A percentile compares a stretch with the other conserved stretches of the same genome.
Evolutionary conservation across 2,329 filamentous ascomycete genomes (phyloP).

Genomic region (Diaporthe sp.): DNA sequence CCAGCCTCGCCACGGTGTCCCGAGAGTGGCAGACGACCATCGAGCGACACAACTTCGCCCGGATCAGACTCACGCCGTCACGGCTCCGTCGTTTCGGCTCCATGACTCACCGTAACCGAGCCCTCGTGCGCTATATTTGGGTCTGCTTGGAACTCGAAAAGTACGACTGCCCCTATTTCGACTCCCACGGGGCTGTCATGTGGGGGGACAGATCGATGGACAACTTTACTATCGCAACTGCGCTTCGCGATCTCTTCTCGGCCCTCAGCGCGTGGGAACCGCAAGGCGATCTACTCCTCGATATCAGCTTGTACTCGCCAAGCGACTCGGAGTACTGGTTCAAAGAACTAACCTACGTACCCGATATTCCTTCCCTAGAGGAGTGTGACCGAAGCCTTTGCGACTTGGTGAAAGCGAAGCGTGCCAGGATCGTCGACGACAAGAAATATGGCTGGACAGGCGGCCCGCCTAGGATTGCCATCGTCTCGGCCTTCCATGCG

Average conservation of each 20-base stretch:
- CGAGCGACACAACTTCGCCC: slow-evolving; percentile 49
- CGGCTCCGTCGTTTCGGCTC: slow-evolving; percentile 48
- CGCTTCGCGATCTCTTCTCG: not conserved
- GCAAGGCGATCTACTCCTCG: not conserved
- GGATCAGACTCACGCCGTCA: slow-evolving; percentile 49
- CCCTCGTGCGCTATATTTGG: slow-evolving; percentile 42
- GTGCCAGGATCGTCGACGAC: not conserved
- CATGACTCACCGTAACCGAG: slow-evolving; percentile 49
- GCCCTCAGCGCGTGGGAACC: not conserved
- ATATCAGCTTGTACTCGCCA: not conserved
- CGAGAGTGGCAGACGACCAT: slow-evolving; percentile 50
- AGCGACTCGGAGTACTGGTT: not conserved
- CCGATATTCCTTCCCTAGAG: not conserved
- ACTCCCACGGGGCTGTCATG: not conserved
- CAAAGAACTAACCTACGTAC: not conserved
- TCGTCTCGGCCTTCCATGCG: not conserved
- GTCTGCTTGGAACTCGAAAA: not conserved
- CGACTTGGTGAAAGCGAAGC: not conserved
- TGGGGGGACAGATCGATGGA: not conserved
- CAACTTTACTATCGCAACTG: not conserved
- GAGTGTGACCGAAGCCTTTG: not conserved
- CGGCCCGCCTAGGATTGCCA: slow-evolving; percentile 38
- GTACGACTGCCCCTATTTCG: not conserved
- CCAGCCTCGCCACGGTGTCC: slow-evolving; percentile 49
- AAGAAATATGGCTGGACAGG: not conserved